A percentile compares a stretch with the other conserved stretches of the same genome.
Evolutionary conservation across 148 eudicot species (phyloP).

Genomic region (Linanthus parryae): DNA sequence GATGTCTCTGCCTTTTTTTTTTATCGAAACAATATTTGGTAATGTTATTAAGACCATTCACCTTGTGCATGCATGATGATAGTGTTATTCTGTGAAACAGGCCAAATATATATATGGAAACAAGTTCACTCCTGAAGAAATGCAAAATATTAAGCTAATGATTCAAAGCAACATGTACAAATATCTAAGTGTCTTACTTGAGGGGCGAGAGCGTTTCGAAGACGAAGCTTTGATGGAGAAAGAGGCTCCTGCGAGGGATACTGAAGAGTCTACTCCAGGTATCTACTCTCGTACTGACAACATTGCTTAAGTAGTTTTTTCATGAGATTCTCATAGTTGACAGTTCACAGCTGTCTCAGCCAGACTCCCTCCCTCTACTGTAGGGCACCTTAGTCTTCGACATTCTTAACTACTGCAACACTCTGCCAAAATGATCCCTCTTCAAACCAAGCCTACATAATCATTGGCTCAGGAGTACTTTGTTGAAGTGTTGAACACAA

Average conservation of each 20-base stretch:
- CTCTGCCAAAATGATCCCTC: no score
- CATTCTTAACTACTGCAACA: no score
- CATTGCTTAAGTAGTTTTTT: neutral
- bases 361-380: no score
- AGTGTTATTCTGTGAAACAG: no score
- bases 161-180: constrained; percentile 37
- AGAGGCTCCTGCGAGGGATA: constrained; percentile 2
- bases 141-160: constrained; percentile 26
- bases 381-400: no score
- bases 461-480: no score
- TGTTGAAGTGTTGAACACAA: no score
- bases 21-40: no score
- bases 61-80: no score
- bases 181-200: constrained; percentile 31
- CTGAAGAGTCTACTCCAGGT: constrained; percentile 20
- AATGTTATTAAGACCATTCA: no score
- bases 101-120: constrained; percentile 26
- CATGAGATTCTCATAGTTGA: neutral
- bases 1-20: no score
- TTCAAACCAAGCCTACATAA: no score
- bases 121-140: constrained; percentile 31
- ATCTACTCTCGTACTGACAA: constrained; percentile 3
- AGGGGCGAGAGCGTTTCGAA: constrained; percentile 35
- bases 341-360: neutral
- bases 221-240: constrained; percentile 20